Evolutionary conservation across 305 asterid species (phyloP), one percentile per base, ranked within the genome.

Genomic region (Fraxinus angustifolia): DNA sequence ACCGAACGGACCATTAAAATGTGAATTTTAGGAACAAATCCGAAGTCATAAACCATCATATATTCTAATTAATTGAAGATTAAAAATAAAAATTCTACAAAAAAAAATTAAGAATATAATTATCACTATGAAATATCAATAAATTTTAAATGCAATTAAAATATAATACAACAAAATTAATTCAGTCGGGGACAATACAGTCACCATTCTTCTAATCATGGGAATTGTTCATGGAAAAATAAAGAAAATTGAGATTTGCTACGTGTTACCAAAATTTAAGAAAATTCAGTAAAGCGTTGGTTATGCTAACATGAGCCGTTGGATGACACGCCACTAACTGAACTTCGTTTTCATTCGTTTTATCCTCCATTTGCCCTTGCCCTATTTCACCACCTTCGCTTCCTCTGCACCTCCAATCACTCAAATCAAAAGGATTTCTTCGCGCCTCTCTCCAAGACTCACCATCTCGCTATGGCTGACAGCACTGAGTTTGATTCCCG

Each of bases 401-500:
- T 81, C 58, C 60, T 35, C 81, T 77, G 79, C 84, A 83, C 86
- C 82, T 81, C 75, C 89, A 56, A 77, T 90, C 91, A 89, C 88
- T 89, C 87, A 65, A 82, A 82, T 87, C 85, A 42, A 68, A 80
- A 87, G 85, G 86, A 85, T 83, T 79, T 78, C 75, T 42, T 76
- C 79, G 79, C 78, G 81, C 81, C 78, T 80, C 81, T 86, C 75
- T 81, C 62, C 23, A 31, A 68, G 65, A 33, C 16, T 6, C 67
- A 17, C 53, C 65, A 6, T 12, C 8, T 78, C 40, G 78, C 77
- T 81, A 92, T 92, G 97, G 95, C 95, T 72, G 90, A 89, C 82
- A 88, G 85, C 82, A 75, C 83, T 28, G 86, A 79, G 34, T 71
- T 88, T 83, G 91, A 87, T 83, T 90, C 93, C 74, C 92, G 87